These are phyloP conservation scores for Aspergillus fischeri DNA, from an alignment of 2,329 filamentous ascomycete species.

Conservation along the genomic window DNA sequence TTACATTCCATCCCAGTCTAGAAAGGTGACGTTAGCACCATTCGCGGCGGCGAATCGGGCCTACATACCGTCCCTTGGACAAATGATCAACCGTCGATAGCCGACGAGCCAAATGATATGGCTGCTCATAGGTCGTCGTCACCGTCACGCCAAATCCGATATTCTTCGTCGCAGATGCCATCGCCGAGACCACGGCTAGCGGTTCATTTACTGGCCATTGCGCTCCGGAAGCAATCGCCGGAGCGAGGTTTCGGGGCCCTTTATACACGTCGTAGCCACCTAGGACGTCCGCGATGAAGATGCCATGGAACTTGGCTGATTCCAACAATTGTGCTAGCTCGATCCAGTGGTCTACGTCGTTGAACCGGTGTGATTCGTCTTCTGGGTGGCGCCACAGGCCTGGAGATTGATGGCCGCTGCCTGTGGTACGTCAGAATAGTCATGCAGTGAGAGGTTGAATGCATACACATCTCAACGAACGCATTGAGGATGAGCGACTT, in stretches of 20 bases:
- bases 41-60: too few relatives aligned
- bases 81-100: slow-evolving; percentile 65
- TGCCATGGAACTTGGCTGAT: slow-evolving; percentile 60
- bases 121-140: slow-evolving; percentile 65
- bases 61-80: slow-evolving; percentile 53
- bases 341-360: slow-evolving; percentile 58
- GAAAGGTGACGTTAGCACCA: not conserved
- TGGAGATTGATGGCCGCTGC: slow-evolving; percentile 51
- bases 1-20: slow-evolving; percentile 55
- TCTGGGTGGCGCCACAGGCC: slow-evolving; percentile 62
- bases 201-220: slow-evolving; percentile 72
- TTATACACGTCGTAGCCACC: slow-evolving; percentile 68
- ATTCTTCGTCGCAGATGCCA: slow-evolving; percentile 64
- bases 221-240: slow-evolving; percentile 58
- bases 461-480: slow-evolving; percentile 48
- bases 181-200: slow-evolving; percentile 58
- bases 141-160: slow-evolving; percentile 67
- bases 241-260: slow-evolving; percentile 55
- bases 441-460: fast-evolving
- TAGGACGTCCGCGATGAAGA: slow-evolving; percentile 65
- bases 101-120: slow-evolving; percentile 63
- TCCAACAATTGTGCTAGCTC: slow-evolving; percentile 58
- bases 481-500: slow-evolving; percentile 50
- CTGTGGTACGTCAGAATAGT: slow-evolving; percentile 18
- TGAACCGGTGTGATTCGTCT: slow-evolving; percentile 60